Conservation (phyloP, 148 eudicot genomes). For the Drosera capensis region DNA sequence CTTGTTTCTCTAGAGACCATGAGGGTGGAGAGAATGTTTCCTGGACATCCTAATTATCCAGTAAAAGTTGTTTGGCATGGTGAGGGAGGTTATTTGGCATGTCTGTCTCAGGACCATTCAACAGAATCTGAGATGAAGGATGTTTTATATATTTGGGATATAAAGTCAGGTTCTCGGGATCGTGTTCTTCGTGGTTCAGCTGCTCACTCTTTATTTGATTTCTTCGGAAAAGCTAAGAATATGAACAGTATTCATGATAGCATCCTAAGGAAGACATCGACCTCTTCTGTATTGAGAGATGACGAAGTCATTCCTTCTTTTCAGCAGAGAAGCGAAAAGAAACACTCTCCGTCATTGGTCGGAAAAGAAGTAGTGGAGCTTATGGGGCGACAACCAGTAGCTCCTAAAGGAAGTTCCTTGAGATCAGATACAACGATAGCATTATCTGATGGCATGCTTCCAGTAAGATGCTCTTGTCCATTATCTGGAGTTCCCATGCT, state of each 20-base stretch:
- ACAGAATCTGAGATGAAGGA: conserved; percentile 47
- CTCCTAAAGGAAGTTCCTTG: conserved; percentile 17
- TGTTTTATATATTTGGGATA: conserved; percentile 82
- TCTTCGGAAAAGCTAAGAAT: conserved; percentile 40
- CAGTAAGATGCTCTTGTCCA: conserved; percentile 60
- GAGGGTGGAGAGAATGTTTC: conserved; percentile 88
- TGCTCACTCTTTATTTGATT: conserved; percentile 87
- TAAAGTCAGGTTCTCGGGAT: conserved; percentile 89
- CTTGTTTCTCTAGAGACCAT: conserved; percentile 81
- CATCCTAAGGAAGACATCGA: conserved; percentile 51
- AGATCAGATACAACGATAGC: conserved; percentile 15
- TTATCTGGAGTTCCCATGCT: conserved; percentile 67
- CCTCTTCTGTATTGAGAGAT: conserved; percentile 45
- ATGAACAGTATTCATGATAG: conserved; percentile 15
- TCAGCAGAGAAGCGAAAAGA: conserved; percentile 15
- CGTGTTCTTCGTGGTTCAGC: conserved; percentile 85
- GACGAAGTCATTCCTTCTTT: conserved; percentile 27
- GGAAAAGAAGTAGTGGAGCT: conserved; percentile 15
- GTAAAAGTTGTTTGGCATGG: conserved; percentile 85
- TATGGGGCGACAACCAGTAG: conserved; percentile 11
- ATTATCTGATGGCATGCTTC: conserved; percentile 20
- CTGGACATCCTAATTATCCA: conserved; percentile 75
- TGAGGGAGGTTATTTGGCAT: conserved; percentile 70
- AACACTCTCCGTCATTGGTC: conserved; percentile 13
- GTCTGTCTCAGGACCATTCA: conserved; percentile 49